phyloP scores from a whole-genome alignment of 2,329 filamentous ascomycete genomes.

The Fusarium transvaalense region DNA sequence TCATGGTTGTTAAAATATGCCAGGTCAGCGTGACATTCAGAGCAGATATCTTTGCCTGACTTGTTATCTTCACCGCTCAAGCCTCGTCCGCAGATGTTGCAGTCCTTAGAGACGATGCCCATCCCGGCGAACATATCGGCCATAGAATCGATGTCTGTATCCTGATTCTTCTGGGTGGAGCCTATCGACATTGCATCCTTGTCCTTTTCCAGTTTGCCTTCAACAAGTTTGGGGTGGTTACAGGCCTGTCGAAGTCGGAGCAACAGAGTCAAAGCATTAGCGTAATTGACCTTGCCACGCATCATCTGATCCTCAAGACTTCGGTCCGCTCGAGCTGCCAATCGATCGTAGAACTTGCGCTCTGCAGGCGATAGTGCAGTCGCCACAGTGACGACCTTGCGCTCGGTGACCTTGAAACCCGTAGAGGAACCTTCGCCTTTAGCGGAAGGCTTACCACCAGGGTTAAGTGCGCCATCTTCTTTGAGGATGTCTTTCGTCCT shows the following conservation, averaged over 20 bases:
- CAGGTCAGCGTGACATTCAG: conserved; percentile 81
- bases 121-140: conserved; percentile 89
- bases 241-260: conserved; percentile 91
- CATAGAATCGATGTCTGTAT: conserved; percentile 81
- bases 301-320: conserved; percentile 87
- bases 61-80: conserved; percentile 65
- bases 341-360: conserved; percentile 83
- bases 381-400: conserved; percentile 85
- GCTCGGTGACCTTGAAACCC: conserved; percentile 90
- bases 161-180: conserved; percentile 64
- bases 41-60: conserved; percentile 67
- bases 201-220: conserved; percentile 86
- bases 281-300: conserved; percentile 86
- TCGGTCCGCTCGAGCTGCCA: conserved; percentile 87
- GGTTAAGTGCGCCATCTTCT: conserved; percentile 82
- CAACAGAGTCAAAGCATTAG: conserved; percentile 92
- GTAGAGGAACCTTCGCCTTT: conserved; percentile 67
- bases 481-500: conserved; percentile 97
- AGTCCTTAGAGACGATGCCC: conserved; percentile 80
- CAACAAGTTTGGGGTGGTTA: conserved; percentile 91
- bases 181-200: conserved; percentile 83
- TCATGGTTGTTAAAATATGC: conserved; percentile 68
- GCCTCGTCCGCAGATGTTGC: conserved; percentile 83
- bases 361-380: conserved; percentile 85
- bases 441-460: conserved; percentile 73